phyloP scores from a whole-genome alignment of 2,329 filamentous ascomycete genomes.

The Eurotiales sp. region DNA sequence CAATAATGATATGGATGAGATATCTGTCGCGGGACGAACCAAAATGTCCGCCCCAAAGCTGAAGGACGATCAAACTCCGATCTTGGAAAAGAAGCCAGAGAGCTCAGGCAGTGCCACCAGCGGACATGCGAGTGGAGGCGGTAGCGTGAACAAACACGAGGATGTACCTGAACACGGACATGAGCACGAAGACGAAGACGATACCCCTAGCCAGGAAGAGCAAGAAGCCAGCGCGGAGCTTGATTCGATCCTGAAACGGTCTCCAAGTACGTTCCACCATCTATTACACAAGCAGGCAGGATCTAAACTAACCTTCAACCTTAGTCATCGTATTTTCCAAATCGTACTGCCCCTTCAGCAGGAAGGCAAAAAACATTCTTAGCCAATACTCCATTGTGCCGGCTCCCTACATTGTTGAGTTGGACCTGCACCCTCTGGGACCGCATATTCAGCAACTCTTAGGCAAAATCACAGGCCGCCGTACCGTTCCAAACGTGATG shows the following conservation, averaged over 20 bases:
- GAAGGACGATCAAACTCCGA: constrained; percentile 30
- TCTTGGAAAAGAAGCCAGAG: constrained; percentile 46
- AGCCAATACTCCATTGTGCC: constrained; percentile 81
- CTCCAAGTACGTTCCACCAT: constrained; percentile 62
- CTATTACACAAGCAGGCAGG: neutral
- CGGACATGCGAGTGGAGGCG: constrained; percentile 55
- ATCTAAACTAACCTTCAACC: constrained; percentile 13
- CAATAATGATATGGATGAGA: constrained; percentile 39
- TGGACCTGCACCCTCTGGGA: constrained; percentile 78
- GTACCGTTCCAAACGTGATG: constrained; percentile 88
- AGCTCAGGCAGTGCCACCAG: constrained; percentile 53
- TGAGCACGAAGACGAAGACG: neutral
- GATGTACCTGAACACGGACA: neutral
- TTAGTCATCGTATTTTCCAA: constrained; percentile 95
- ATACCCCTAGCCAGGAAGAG: constrained; percentile 13
- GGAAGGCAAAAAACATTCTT: constrained; percentile 77
- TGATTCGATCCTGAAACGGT: constrained; percentile 74
- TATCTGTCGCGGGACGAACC: constrained; percentile 53
- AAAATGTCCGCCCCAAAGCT: constrained; percentile 44
- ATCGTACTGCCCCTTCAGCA: constrained; percentile 83
- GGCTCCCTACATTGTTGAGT: constrained; percentile 80
- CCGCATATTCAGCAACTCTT: constrained; percentile 67
- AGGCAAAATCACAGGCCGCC: constrained; percentile 68
- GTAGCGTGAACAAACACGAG: neutral
- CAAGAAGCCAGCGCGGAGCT: constrained; percentile 62